These are phyloP conservation scores for Trichosporon asahii DNA, from an alignment of 1,284 basidiomycete species.

Conservation along the genomic window DNA sequence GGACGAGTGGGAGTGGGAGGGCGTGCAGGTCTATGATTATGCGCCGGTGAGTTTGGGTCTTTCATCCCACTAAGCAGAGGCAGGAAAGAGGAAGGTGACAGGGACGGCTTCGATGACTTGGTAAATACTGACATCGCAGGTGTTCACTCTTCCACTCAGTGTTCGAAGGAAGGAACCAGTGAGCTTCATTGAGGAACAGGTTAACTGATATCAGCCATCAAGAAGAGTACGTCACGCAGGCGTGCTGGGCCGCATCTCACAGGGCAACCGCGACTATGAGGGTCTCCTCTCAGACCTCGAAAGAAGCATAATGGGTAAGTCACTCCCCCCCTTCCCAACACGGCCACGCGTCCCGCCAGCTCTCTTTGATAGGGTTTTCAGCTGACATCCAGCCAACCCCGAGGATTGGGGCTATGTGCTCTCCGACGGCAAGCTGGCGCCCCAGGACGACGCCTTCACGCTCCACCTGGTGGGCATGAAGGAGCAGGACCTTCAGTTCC, in stretches of 20 bases:
- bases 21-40: background rate
- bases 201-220: background rate
- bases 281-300: background rate
- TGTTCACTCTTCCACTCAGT: background rate
- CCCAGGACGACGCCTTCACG: background rate
- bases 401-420: background rate
- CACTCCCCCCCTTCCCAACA: no score
- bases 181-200: no score
- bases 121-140: background rate
- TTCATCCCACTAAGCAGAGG: no score
- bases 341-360: background rate
- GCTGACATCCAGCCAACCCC: background rate
- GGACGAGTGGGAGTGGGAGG: background rate
- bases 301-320: background rate
- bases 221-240: background rate
- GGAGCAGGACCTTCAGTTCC: background rate
- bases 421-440: background rate
- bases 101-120: no score
- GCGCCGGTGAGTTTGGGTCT: background rate
- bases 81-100: no score
- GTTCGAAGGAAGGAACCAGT: background rate
- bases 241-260: background rate
- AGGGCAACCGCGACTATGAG: background rate
- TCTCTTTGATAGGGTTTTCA: background rate
- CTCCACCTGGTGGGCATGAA: background rate